These are phyloP conservation scores for Pseudofabraea citricarpa DNA, from an alignment of 2,329 filamentous ascomycete genomes.

Conservation along the genomic window DNA sequence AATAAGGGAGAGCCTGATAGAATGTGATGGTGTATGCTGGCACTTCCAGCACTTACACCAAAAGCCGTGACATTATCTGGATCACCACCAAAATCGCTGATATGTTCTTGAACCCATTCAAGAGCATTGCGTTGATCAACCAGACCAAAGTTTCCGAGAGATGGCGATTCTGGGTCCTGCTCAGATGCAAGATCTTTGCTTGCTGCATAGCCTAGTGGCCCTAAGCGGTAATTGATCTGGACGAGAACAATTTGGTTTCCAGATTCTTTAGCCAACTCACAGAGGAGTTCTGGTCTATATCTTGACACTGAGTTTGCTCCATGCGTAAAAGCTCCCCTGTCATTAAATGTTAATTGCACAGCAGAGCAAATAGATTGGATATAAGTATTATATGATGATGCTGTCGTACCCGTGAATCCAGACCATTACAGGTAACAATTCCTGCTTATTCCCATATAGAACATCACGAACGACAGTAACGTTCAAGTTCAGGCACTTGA, in stretches of 20 bases:
- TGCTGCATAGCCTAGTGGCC: constrained; percentile 6
- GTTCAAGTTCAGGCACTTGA: constrained; percentile 28
- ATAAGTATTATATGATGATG: too few relatives aligned
- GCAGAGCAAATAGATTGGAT: too few relatives aligned
- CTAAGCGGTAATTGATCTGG: constrained; percentile 9
- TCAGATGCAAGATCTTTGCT: constrained; percentile 8
- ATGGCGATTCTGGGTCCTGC: neutral
- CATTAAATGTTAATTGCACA: neutral
- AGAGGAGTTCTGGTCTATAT: constrained; percentile 4
- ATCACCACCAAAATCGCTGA: constrained; percentile 27
- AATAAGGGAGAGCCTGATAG: constrained; percentile 10
- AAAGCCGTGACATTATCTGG: constrained; percentile 24
- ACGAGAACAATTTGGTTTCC: constrained; percentile 7
- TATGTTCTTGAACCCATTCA: constrained; percentile 23
- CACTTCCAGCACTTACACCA: constrained; percentile 31
- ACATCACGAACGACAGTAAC: constrained; percentile 25
- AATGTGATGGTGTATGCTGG: constrained; percentile 12
- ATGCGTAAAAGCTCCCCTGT: constrained; percentile 9
- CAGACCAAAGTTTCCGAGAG: constrained; percentile 6
- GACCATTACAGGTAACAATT: constrained; percentile 8
- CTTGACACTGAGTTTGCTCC: constrained; percentile 9
- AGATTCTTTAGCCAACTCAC: neutral
- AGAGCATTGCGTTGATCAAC: constrained; percentile 10
- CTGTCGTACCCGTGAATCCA: constrained; percentile 9
- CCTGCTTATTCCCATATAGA: neutral